phyloP scores from a whole-genome alignment of 2,329 filamentous ascomycete species.

The Calonectria pseudoreteaudii region DNA sequence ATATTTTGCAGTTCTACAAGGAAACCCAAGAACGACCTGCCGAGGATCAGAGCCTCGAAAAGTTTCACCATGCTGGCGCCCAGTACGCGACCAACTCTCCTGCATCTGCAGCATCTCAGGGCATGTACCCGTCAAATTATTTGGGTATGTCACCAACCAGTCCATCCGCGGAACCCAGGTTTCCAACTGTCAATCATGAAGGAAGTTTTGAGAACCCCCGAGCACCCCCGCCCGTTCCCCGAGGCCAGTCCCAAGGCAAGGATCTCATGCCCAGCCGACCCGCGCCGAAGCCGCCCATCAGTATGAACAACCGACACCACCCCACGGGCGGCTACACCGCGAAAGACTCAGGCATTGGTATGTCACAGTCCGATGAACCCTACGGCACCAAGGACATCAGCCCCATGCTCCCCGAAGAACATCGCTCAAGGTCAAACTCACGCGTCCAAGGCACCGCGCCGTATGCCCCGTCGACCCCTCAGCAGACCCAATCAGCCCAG shows the following conservation, averaged over 20 bases:
- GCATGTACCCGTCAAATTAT: conserved; percentile 66
- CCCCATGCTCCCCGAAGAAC: conserved; percentile 74
- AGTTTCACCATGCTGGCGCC: conserved; percentile 88
- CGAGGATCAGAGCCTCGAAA: conserved; percentile 93
- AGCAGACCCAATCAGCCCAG: conserved; percentile 44
- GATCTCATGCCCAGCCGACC: conserved; percentile 82
- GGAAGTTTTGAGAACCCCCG: conserved; percentile 98
- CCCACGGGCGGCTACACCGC: conserved; percentile 62
- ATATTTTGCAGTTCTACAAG: conserved; percentile 97
- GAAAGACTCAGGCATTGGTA: conserved; percentile 74
- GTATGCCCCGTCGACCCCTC: conserved; percentile 59
- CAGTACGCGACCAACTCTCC: conserved; percentile 57
- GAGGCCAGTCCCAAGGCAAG: conserved; percentile 60
- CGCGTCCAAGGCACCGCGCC: conserved; percentile 66
- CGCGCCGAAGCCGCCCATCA: conserved; percentile 86
- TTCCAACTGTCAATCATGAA: conserved; percentile 85
- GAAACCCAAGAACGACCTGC: conserved; percentile 85
- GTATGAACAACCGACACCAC: conserved; percentile 67
- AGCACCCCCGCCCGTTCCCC: conserved; percentile 89
- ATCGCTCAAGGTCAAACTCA: conserved; percentile 77
- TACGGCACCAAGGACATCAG: conserved; percentile 65
- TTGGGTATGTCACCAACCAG: conserved; percentile 74
- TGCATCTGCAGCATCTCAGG: conserved; percentile 62
- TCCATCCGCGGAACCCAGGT: conserved; percentile 85
- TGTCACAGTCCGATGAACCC: conserved; percentile 70